Base-by-base conservation (phyloP, 106 monocot species). In the Agapanthus africanus region DNA sequence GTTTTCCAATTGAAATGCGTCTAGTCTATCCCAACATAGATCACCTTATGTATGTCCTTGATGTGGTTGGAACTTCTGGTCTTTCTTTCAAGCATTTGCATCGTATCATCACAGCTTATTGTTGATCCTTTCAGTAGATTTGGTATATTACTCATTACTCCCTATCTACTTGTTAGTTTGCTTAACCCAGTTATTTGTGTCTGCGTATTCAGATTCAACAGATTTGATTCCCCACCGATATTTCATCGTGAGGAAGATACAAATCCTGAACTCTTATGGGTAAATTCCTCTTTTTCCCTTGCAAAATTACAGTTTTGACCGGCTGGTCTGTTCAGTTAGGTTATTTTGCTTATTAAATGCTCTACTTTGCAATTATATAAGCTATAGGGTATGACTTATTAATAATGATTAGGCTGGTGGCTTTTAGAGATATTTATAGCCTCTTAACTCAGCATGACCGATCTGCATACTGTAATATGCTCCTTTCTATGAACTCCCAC, bases 1-100 rank as follows among this genome's bases (percentile, higher is more conserved):
- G 95, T 32, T 97, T 97, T 76, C 95, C 95, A 41, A 82, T 91
- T 79, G 95, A 97, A 77, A 86, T 97, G 91, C 95, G 91, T 49
- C 80, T 97, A 49, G 82, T 97, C 63, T 52, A 88, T 67, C 95
- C 95, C 52, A 91, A 97, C 66, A 87, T 97, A 73, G 95, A 97
- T 82, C 95, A 97, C 66, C 95, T 97, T 52, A 87, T 95, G 95
- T 95, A 79, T 37, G 88, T 70, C 23, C 37, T 30, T 6, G 37
- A 52, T 11, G 7, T 50, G 5, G 49, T 49, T 26, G 22, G 4
- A 54, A 54, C 22, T 54, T 54, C 27, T 54, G 59, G 18, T 60
- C 16, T 60, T 60, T n/a, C 1, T 60, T 3, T 60, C 59, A 32
- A 30, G 4, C 11, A 33, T 60, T 33, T 22, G 4, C 40, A 66